A percentile compares a stretch with the other conserved stretches of the same genome.
These are phyloP conservation scores for Phylloporus arenicola DNA, from an alignment of 768 basidiomycete genomes.

Conservation along the genomic window DNA sequence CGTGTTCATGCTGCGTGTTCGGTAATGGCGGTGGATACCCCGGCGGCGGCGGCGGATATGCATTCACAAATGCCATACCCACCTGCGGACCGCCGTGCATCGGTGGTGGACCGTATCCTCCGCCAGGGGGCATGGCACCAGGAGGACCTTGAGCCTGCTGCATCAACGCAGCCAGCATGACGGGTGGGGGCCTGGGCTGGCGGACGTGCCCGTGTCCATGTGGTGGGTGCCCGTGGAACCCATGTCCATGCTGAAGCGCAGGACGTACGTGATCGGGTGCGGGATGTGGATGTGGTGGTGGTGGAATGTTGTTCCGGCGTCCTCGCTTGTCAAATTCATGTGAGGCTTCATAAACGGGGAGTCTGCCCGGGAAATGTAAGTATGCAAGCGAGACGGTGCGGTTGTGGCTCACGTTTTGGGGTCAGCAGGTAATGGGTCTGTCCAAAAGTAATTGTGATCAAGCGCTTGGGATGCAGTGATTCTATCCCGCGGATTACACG, in stretches of 20 bases:
- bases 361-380: constrained; percentile 32
- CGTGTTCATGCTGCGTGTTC: constrained; percentile 7
- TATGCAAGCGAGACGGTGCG: neutral
- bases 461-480: constrained; percentile 83
- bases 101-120: constrained; percentile 15
- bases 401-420: constrained; percentile 58
- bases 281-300: constrained; percentile 20
- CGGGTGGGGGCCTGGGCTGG: constrained; percentile 28
- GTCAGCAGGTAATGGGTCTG: constrained; percentile 80
- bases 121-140: constrained; percentile 1
- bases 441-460: constrained; percentile 94
- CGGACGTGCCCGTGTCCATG: constrained; percentile 24
- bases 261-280: constrained; percentile 33
- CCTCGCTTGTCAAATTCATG: constrained; percentile 79
- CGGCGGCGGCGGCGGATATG: constrained; percentile 13
- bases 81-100: constrained; percentile 4
- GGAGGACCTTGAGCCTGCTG: constrained; percentile 18
- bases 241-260: constrained; percentile 26
- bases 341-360: constrained; percentile 75
- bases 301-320: constrained; percentile 40
- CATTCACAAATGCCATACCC: constrained; percentile 10
- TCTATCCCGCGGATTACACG: constrained; percentile 76
- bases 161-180: constrained; percentile 29
- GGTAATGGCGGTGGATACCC: constrained; percentile 19
- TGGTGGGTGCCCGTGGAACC: constrained; percentile 26